These are phyloP conservation scores for Speleostelium caveatum DNA, from an alignment of 78 protist genomes.

Conservation along the genomic window DNA sequence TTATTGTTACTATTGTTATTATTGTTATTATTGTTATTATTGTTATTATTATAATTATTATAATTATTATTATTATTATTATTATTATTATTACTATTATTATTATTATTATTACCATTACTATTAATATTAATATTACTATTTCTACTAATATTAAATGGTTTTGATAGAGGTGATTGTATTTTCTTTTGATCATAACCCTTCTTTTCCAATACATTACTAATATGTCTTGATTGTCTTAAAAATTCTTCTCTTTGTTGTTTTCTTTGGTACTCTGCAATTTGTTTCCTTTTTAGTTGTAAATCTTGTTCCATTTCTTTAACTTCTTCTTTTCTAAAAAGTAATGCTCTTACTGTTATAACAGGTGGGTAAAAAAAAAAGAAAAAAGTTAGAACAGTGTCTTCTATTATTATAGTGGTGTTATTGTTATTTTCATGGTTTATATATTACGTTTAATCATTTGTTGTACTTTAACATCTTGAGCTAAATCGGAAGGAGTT, in stretches of 20 bases:
- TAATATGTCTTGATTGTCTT: conserved; percentile 22
- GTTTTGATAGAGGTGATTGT: conserved; percentile 1
- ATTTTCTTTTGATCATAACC: conserved; percentile 18
- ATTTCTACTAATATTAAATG: background rate
- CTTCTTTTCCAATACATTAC: conserved; percentile 30
- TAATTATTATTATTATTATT: background rate
- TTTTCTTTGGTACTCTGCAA: conserved; percentile 63
- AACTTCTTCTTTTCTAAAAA: conserved; percentile 75
- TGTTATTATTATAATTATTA: background rate
- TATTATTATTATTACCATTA: background rate
- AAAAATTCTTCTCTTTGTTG: conserved; percentile 51
- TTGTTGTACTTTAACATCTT: conserved; percentile 74
- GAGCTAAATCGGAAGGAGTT: conserved; percentile 77
- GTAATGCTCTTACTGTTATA: conserved; percentile 52
- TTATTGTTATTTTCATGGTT: background rate
- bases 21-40: conserved; percentile 4
- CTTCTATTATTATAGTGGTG: background rate
- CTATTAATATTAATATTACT: background rate
- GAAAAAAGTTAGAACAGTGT: too few relatives aligned
- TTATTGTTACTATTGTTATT: background rate
- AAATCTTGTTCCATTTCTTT: conserved; percentile 77
- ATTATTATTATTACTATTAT: background rate
- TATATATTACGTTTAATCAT: conserved; percentile 63
- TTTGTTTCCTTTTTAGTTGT: conserved; percentile 34
- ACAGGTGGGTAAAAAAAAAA: background rate